A percentile compares a stretch with the other conserved stretches of the same genome.
Conservation (phyloP, 805 yeast genomes). For the Candida gorgasii region DNA sequence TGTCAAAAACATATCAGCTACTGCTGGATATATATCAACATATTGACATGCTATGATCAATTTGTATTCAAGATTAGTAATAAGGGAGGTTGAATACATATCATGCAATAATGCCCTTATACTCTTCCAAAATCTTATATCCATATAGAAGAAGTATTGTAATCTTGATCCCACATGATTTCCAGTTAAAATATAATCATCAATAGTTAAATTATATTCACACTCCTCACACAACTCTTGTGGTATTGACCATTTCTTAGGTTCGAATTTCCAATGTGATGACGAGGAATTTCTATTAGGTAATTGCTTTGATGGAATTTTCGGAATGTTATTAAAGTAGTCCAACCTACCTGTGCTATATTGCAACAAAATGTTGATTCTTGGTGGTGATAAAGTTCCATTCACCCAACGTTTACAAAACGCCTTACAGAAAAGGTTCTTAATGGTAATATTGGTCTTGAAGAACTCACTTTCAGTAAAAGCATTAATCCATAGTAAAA, state of each 20-base stretch:
- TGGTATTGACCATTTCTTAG: slow-evolving; percentile 50
- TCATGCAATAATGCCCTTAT: slow-evolving; percentile 61
- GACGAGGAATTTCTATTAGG: slow-evolving; percentile 10
- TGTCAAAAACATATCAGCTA: slow-evolving; percentile 67
- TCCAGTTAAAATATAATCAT: slow-evolving; percentile 25
- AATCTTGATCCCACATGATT: slow-evolving; percentile 53
- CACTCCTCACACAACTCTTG: slow-evolving; percentile 45
- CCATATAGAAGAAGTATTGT: slow-evolving; percentile 63
- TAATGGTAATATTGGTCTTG: slow-evolving; percentile 46
- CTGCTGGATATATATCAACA: slow-evolving; percentile 76
- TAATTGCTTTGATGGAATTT: slow-evolving; percentile 23
- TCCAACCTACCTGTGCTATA: slow-evolving; percentile 36
- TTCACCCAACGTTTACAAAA: slow-evolving; percentile 62
- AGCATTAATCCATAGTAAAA: slow-evolving; percentile 64
- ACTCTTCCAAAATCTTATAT: slow-evolving; percentile 69
- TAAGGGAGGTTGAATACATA: slow-evolving; percentile 61
- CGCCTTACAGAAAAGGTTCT: slow-evolving; percentile 55
- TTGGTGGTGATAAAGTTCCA: slow-evolving; percentile 40
- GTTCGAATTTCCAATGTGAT: slow-evolving; percentile 41
- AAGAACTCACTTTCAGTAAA: slow-evolving; percentile 55
- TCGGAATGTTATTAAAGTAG: slow-evolving; percentile 38
- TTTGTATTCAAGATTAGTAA: slow-evolving; percentile 59
- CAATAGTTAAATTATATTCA: slow-evolving; percentile 38
- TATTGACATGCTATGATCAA: slow-evolving; percentile 71
- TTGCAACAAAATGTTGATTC: slow-evolving; percentile 10